Base-by-base conservation (phyloP, 352 stramenopile species). In the Phytophthora lateralis region DNA sequence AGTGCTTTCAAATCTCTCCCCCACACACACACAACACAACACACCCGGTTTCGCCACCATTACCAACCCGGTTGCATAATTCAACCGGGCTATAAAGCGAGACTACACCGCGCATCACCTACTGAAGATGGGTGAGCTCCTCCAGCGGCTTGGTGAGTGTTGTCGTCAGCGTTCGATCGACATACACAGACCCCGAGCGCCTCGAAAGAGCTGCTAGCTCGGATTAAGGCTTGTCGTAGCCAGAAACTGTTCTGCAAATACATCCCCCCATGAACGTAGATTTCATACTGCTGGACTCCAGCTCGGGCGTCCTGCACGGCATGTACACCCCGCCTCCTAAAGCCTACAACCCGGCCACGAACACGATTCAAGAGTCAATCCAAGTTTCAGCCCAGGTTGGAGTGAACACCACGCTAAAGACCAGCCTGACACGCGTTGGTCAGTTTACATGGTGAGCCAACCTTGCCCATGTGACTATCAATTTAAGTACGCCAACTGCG, bases 11-110 rank as follows among this genome's bases (percentile, higher is more conserved):
- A 41, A 72, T n/a, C 65, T n/a, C n/a, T n/a, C n/a, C 58, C 35
- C 41, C 34, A 35, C n/a, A n/a, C n/a, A n/a, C n/a, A n/a, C n/a
- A n/a, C n/a, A n/a, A n/a, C n/a, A n/a, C n/a, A n/a, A n/a, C n/a
- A n/a, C n/a, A n/a, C n/a, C n/a, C 0, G 55, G 54, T 0, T 63
- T 55, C 37, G 69, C 63, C 0, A 66, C 63, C 2, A 77, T 57
- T 0, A 74, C 64, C 54, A 69, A 77, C 39, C 63, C 69, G 7
- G 48, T 69, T 26, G 63, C 73, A 35, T 8, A 35, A 14, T 35
- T 35, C 30, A 35, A 35, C 8, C 8, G 30, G 30, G 34, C 14
- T 6, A 38, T 76, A 15, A 76, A 72, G 46, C 47, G 46, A 11
- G 62, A 72, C 24, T 66, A 53, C 50, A 60, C 58, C 5, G 15